Evolutionary conservation across 2,329 filamentous ascomycete species (phyloP).

Genomic region (Lasiodiplodia sp.): DNA sequence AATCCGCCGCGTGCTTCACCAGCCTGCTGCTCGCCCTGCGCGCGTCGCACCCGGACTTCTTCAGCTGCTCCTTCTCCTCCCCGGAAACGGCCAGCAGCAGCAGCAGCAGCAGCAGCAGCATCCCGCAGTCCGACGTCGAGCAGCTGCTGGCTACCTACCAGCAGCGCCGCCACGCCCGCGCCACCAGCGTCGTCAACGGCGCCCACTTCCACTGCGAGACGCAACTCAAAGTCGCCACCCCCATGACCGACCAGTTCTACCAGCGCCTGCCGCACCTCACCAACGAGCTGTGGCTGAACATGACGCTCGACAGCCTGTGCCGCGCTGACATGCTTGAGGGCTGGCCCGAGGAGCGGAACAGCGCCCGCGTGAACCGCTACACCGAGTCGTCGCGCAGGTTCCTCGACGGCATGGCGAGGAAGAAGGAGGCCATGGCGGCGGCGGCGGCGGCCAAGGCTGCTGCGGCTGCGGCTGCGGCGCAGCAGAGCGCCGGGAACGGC

Average conservation of each 20-base stretch:
- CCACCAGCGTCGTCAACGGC: neutral
- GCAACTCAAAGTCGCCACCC: slow-evolving; percentile 4
- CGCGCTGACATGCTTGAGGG: slow-evolving; percentile 3
- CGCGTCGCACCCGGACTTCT: neutral
- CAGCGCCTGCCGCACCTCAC: neutral
- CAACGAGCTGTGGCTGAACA: slow-evolving; percentile 10
- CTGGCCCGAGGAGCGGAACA: slow-evolving; percentile 1
- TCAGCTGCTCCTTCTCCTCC: neutral
- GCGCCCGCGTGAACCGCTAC: slow-evolving; percentile 1
- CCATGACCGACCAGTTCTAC: neutral
- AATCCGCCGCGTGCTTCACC: slow-evolving; percentile 35
- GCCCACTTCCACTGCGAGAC: slow-evolving; percentile 3
- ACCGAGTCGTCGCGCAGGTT: neutral
- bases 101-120: too few relatives aligned
- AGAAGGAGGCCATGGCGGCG: neutral
- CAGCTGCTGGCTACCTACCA: neutral
- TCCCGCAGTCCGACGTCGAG: neutral
- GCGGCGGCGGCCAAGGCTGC: too few relatives aligned
- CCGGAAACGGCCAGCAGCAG: too few relatives aligned
- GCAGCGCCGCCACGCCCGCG: neutral
- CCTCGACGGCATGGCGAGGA: neutral
- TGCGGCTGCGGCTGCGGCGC: neutral
- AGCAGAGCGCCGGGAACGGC: neutral
- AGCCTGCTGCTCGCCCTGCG: slow-evolving; percentile 11
- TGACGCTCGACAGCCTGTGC: neutral